Base-by-base conservation (phyloP, 169 alveolate species). In the Babesia bigemina region DNA sequence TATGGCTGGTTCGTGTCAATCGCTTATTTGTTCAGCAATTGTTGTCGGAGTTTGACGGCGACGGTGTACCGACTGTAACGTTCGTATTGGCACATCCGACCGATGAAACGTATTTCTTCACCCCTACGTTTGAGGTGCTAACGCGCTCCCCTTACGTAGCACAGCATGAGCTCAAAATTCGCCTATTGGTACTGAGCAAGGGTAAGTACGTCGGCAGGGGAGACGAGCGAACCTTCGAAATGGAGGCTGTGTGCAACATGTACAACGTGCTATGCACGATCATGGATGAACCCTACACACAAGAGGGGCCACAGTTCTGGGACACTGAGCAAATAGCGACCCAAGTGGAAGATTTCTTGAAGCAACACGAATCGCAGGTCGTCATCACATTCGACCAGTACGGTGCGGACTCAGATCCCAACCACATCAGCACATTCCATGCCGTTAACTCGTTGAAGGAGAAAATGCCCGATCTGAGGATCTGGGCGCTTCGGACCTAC, bases 101-200 rank as follows among this genome's bases (percentile, higher is more conserved):
- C 78, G 98, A 95, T 75, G 98, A 95, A 85, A 83, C 93, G 21
- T 92, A 93, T 96, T 95, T 93, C 85, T 91, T 94, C 75, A 79
- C 91, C 36, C 98, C 98, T 6, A 88, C 96, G 28, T 90, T 94
- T 45, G 55, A 75, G 55, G 62, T 82, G 11, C 70, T 49, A 47
- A 67, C 33, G 65, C 62, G 45, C 17, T 24, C 62, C 14, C 42
- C 66, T 47, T 17, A n/a, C 50, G 55, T n/a, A 19, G 39, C 70
- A 9, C 36, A 21, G 22, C 56, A 61, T 29, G 70, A 36, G 14
- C 42, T 61, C 56, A 36, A 42, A 8, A n/a, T 57, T 11, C 39
- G 62, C 11, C 50, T 75, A 16, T 63, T 89, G 44, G 56, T 65
- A 28, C 84, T 89, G 17, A 60, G 89, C 28, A 76, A 65, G 60